Percentiles rank a stretch among this genome's conserved stretches.
Evolutionary conservation across 768 basidiomycete genomes (phyloP).

Genomic region (Rubroboletus satanas): DNA sequence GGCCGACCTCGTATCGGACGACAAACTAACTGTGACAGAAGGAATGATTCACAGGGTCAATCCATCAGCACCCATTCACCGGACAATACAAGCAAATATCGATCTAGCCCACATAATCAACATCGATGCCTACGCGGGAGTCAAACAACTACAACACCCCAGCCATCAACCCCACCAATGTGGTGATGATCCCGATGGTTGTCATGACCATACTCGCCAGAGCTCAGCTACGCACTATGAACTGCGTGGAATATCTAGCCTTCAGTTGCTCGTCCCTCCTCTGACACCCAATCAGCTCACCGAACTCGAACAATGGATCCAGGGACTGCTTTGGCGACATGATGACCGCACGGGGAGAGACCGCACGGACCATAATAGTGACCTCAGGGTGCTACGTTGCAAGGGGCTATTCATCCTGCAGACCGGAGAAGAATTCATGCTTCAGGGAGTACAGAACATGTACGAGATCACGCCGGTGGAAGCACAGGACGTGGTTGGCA

Average conservation of each 20-base stretch:
- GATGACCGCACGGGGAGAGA: conserved; percentile 40
- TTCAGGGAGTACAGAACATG: conserved; percentile 90
- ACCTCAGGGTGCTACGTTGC: conserved; percentile 71
- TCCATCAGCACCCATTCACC: conserved; percentile 70
- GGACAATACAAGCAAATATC: conserved; percentile 68
- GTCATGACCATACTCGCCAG: conserved; percentile 31
- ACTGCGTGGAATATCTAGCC: conserved; percentile 76
- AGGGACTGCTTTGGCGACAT: conserved; percentile 78
- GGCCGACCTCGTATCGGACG: conserved; percentile 61
- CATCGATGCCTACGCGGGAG: conserved; percentile 72
- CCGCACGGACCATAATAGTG: conserved; percentile 4
- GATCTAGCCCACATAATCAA: conserved; percentile 74
- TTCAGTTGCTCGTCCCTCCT: conserved; percentile 65
- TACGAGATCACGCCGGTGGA: conserved; percentile 68
- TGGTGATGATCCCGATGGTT: conserved; percentile 27
- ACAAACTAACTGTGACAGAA: conserved; percentile 48
- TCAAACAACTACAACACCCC: conserved; percentile 25
- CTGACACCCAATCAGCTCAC: conserved; percentile 47
- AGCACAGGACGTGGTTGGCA: conserved; percentile 38
- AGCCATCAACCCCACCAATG: conserved; percentile 32
- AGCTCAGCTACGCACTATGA: conserved; percentile 55
- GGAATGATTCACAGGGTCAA: conserved; percentile 70
- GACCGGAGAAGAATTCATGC: conserved; percentile 58
- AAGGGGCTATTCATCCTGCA: conserved; percentile 73
- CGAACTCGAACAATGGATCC: conserved; percentile 75